Evolutionary conservation across 306 rosid species (phyloP).

Genomic region (Vicia villosa): DNA sequence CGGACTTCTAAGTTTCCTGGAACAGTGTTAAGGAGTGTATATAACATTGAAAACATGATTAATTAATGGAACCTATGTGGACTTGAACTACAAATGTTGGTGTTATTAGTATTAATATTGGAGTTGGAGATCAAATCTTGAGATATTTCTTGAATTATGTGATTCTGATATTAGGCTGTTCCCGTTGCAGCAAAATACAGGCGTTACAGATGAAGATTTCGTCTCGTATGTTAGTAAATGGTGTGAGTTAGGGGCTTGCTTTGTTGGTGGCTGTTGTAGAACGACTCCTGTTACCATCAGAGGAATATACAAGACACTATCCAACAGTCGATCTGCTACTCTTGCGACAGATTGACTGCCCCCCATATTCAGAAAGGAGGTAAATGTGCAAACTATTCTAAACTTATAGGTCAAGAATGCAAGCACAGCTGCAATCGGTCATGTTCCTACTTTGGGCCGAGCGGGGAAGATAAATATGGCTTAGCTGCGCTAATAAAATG

Average conservation of each 20-base stretch:
- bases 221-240: slow-evolving; percentile 55
- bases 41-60: background rate
- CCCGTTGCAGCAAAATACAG: slow-evolving; percentile 55
- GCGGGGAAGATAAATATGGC: slow-evolving; percentile 26
- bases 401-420: slow-evolving; percentile 27
- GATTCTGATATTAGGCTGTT: slow-evolving; percentile 30
- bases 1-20: background rate
- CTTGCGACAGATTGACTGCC: slow-evolving; percentile 30
- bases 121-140: no score
- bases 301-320: slow-evolving; percentile 52
- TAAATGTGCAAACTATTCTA: slow-evolving; percentile 12
- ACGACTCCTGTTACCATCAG: slow-evolving; percentile 58
- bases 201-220: slow-evolving; percentile 55
- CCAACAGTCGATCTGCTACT: slow-evolving; percentile 33
- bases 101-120: no score
- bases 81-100: no score
- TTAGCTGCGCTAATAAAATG: background rate
- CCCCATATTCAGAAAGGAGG: slow-evolving; percentile 25
- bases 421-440: slow-evolving; percentile 29
- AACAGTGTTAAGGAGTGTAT: background rate
- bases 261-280: slow-evolving; percentile 65
- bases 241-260: slow-evolving; percentile 60
- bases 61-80: background rate
- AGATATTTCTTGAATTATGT: slow-evolving; percentile 11
- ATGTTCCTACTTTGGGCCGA: slow-evolving; percentile 29